Evolutionary conservation across 495 filamentous ascomycete species (phyloP), one percentile per base, ranked within the genome.

Genomic region (Penicillium waksmanii): DNA sequence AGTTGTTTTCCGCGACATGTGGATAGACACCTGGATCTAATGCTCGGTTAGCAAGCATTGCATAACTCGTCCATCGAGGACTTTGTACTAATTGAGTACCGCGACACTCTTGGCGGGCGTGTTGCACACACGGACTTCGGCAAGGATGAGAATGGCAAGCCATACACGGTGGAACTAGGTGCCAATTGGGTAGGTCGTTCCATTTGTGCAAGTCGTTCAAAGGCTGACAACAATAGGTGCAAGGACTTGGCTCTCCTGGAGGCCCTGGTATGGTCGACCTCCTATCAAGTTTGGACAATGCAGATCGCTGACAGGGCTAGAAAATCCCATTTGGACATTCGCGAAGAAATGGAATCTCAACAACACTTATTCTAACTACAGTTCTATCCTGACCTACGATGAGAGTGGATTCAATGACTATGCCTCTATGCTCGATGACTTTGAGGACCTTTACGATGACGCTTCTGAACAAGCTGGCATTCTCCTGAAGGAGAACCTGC

Each of bases 401-500:
- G 63, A 65, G 46, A 61, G 46, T 19, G 63, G 63, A 31, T 61
- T 58, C 35, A 57, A 35, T 12, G 63, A 65, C 47, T 65, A 61
- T 46, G 36, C 50, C 11, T 44, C 44, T 18, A 11, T 65, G 4
- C 38, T 65, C 18, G 58, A 61, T 46, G 51, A 65, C 6, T 65
- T 35, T 19, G 54, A 53, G 33, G 33, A 44, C 15, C 23, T 55
- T 2, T 65, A 56, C 38, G 55, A 58, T 2, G 48, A 36, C 21
- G 57, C 58, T 7, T 34, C 47, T 11, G 58, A 52, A 7, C 53
- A 53, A 10, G 63, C 63, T 15, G 63, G 63, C 17, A 54, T 53
- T 11, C 50, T 87, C 19, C 68, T 89, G 12, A 80, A 68, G 12
- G 64, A 85, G 5, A 88, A 87, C 62, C 68, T 87, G 33, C 86